Conservation (phyloP, 2,329 filamentous ascomycete genomes). For the Malbranchea zuffiana region DNA sequence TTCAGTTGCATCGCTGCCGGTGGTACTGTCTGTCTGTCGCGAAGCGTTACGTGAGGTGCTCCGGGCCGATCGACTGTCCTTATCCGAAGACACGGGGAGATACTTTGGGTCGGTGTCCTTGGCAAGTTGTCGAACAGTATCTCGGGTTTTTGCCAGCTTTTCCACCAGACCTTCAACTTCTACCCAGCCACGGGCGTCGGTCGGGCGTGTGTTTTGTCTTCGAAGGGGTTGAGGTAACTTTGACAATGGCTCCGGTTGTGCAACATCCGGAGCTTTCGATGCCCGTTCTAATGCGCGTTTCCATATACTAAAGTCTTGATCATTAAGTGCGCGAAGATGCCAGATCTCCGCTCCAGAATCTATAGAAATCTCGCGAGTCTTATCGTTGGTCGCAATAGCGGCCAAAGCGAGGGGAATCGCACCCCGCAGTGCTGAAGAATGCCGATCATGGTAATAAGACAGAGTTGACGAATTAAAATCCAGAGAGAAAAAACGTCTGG, state of each 20-base stretch:
- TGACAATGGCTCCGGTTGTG: conserved; percentile 21
- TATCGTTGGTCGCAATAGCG: conserved; percentile 79
- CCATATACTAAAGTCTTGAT: conserved; percentile 81
- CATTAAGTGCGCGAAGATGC: conserved; percentile 76
- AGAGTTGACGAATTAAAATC: conserved; percentile 90
- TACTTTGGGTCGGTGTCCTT: conserved; percentile 68
- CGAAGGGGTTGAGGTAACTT: conserved; percentile 25
- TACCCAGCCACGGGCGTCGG: conserved; percentile 75
- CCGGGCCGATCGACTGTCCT: conserved; percentile 18
- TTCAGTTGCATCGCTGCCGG: conserved; percentile 26
- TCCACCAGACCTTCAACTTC: conserved; percentile 78
- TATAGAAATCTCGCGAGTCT: conserved; percentile 82
- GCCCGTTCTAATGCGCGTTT: conserved; percentile 74
- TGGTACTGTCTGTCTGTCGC: conserved; percentile 22
- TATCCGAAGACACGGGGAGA: conserved; percentile 17
- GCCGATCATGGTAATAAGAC: conserved; percentile 91
- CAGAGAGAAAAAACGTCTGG: conserved; percentile 85
- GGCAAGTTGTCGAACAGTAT: conserved; percentile 75
- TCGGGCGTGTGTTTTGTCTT: conserved; percentile 24
- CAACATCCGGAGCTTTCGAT: conserved; percentile 42
- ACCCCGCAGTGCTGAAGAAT: conserved; percentile 81
- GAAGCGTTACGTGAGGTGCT: conserved; percentile 23
- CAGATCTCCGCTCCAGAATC: conserved; percentile 95
- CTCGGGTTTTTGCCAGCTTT: conserved; percentile 73
- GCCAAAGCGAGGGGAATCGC: conserved; percentile 87